Conservation (phyloP, 2,329 filamentous ascomycete genomes). For the Ambrosiella xylebori region DNA sequence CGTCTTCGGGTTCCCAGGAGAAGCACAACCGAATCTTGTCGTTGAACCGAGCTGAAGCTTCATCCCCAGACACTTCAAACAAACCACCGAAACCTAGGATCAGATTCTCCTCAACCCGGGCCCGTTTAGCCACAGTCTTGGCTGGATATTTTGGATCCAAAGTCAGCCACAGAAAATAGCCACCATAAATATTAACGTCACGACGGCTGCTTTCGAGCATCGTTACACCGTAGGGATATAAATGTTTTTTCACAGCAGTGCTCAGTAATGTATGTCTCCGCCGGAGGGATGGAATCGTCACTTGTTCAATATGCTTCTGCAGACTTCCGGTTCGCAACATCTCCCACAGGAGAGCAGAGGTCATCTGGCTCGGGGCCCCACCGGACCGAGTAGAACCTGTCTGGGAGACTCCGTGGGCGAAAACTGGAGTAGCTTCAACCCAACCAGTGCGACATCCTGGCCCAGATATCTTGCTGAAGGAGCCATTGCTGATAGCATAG, state of each 20-base stretch:
- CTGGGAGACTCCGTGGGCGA: conserved; percentile 33
- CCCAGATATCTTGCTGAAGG: conserved; percentile 73
- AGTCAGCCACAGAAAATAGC: conserved; percentile 72
- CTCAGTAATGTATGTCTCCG: conserved; percentile 34
- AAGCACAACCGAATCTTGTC: conserved; percentile 50
- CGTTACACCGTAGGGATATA: conserved; percentile 44
- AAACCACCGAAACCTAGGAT: conserved; percentile 50
- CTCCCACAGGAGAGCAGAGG: conserved; percentile 32
- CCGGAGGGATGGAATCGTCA: conserved; percentile 29
- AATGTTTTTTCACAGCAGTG: conserved; percentile 36
- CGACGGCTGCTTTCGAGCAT: conserved; percentile 23
- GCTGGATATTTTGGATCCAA: conserved; percentile 36
- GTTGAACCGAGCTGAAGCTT: conserved; percentile 36
- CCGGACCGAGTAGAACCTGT: conserved; percentile 38
- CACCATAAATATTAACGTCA: conserved; percentile 42
- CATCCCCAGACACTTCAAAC: conserved; percentile 49
- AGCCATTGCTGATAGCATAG: conserved; percentile 69
- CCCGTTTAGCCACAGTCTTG: conserved; percentile 38
- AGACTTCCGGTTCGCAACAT: conserved; percentile 29
- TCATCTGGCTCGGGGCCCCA: conserved; percentile 39
- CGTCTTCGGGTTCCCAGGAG: conserved; percentile 51
- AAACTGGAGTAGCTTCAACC: conserved; percentile 51
- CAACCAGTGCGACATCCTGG: conserved; percentile 79
- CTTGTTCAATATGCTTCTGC: conserved; percentile 25
- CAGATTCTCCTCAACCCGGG: conserved; percentile 45